These are phyloP conservation scores for Erodium chrysanthum DNA, from an alignment of 441 rosid species.

Conservation along the genomic window DNA sequence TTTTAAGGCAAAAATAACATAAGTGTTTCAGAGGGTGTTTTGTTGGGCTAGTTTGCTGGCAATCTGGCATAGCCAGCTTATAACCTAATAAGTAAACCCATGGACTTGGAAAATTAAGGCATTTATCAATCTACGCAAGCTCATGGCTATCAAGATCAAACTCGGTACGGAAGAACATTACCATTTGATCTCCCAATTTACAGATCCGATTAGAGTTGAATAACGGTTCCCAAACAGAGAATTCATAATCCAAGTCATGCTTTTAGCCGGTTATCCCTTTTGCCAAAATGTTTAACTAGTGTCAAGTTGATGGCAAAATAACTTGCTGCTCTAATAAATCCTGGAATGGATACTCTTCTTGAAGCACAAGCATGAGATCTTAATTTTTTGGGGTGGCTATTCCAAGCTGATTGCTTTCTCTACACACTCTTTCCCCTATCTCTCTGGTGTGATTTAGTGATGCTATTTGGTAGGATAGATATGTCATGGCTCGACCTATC, in stretches of 20 bases:
- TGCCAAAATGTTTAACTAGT: slow-evolving; percentile 1
- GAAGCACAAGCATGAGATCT: too few species aligned
- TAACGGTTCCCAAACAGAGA: neutral
- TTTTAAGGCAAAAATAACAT: slow-evolving; percentile 9
- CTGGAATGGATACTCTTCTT: neutral
- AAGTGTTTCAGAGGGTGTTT: neutral
- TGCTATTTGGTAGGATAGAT: neutral
- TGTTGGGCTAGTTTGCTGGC: neutral
- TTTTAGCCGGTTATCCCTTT: neutral
- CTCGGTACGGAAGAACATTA: neutral
- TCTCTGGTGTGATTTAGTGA: neutral
- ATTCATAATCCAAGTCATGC: neutral
- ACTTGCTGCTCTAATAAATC: neutral
- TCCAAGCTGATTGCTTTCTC: too few species aligned
- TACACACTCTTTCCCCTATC: neutral
- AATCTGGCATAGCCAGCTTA: neutral
- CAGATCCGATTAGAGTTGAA: neutral
- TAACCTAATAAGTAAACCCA: neutral
- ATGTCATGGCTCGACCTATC: neutral
- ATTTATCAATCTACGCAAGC: neutral
- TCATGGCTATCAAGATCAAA: neutral
- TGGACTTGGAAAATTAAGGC: neutral
- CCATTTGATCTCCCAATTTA: neutral
- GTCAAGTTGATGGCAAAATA: neutral
- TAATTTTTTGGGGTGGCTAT: too few species aligned